Conservation (phyloP, 1,284 basidiomycete species). For the Ceratobasidium sp. region DNA sequence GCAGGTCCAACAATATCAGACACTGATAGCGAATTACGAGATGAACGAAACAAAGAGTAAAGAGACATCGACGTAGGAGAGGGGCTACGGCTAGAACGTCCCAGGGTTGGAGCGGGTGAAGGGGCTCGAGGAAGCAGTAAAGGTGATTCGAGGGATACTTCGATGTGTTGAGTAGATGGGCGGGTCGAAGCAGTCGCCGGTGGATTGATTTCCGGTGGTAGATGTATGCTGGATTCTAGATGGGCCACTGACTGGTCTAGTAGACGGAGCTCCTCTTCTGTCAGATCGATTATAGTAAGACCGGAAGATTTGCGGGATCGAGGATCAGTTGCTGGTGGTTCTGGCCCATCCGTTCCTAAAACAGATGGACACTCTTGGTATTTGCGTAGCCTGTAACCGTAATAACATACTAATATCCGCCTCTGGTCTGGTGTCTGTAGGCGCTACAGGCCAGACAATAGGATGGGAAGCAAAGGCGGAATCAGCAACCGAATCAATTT, state of each 20-base stretch:
- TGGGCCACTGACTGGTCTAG: slow-evolving; percentile 23
- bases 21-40: slow-evolving; percentile 49
- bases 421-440: neutral
- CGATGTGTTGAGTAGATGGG: slow-evolving; percentile 45
- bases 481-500: slow-evolving; percentile 56
- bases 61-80: slow-evolving; percentile 6
- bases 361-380: neutral
- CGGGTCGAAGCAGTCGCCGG: neutral
- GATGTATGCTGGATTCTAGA: slow-evolving; percentile 9
- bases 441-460: slow-evolving; percentile 22
- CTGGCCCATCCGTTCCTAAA: neutral
- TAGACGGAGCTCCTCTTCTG: slow-evolving; percentile 24
- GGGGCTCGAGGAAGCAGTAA: slow-evolving; percentile 42
- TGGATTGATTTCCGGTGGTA: slow-evolving; percentile 29
- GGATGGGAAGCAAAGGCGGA: slow-evolving; percentile 42
- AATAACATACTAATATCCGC: slow-evolving; percentile 5
- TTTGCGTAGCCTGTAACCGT: neutral
- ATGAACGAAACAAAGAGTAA: slow-evolving; percentile 27
- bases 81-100: neutral
- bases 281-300: slow-evolving; percentile 18
- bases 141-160: slow-evolving; percentile 46
- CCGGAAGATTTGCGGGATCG: slow-evolving; percentile 28
- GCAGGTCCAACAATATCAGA: slow-evolving; percentile 59
- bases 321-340: neutral
- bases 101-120: slow-evolving; percentile 38